Evolutionary conservation across 1,284 basidiomycete species (phyloP), one percentile per base, ranked within the genome.

Genomic region (Fomitopsis pinicola): DNA sequence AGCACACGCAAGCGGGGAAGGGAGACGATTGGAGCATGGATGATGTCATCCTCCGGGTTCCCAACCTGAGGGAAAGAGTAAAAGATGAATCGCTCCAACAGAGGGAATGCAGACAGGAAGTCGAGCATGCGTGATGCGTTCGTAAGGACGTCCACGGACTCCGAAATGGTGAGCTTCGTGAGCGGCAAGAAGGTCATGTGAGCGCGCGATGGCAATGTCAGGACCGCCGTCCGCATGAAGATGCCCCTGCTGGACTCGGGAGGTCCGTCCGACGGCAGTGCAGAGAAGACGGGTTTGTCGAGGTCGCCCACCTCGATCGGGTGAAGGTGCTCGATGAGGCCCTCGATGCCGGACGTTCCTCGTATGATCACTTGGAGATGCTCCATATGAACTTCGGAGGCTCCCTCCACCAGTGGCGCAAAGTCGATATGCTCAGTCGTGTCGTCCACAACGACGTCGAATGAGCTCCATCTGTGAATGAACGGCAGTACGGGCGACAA

Each of bases 31-130:
- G 77, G 77, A 4, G 79, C 75, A 1, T 70, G 61, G 36, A 64
- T 50, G 42, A 64, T 63, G 19, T 71, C 68, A 2, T 67, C 64
- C 17, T 80, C 77, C 46, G 78, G 77, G 14, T 77, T 75, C 69
- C 71, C 71, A 35, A 82, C 79, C 55, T 77, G 79, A n/a, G 80
- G 78, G 71, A 79, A 80, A 9, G 88, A 86, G 22, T 76, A 77
- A 57, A 86, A 80, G 53, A 77, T 77, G 64, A 91, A 80, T 10
- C 75, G 76, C 67, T 88, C 79, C 48, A 91, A 77, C 56, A 78
- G 73, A 1, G 87, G 86, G 65, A 83, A 87, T 42, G 78, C 78
- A 15, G 75, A 71, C 42, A 91, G 79, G 69, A 91, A 85, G 54
- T 76, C 73, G 59, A 91, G 79, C 56, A 91, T 75, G 42, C 80